These are phyloP conservation scores for Aureobasidium zeae DNA, from an alignment of 2,329 filamentous ascomycete genomes.

Conservation along the genomic window DNA sequence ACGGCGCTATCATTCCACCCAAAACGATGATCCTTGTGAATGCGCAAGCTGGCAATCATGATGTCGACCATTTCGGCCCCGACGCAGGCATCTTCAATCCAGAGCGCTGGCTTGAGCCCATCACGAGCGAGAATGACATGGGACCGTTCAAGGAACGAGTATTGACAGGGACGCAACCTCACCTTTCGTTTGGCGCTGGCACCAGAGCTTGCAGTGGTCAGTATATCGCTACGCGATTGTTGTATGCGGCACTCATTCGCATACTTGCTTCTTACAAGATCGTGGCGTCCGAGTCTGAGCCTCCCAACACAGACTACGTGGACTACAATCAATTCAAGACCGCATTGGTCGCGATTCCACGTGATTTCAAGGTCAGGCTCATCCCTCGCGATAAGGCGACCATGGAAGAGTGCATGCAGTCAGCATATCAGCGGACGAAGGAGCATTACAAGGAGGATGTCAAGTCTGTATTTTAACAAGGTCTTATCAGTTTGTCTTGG, in stretches of 20 bases:
- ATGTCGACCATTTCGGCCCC: slow-evolving; percentile 41
- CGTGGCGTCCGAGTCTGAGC: slow-evolving; percentile 39
- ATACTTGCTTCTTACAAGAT: slow-evolving; percentile 43
- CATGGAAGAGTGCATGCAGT: slow-evolving; percentile 34
- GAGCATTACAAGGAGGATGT: slow-evolving; percentile 21
- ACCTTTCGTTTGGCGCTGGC: slow-evolving; percentile 46
- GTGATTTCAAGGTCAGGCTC: slow-evolving; percentile 50
- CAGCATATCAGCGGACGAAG: slow-evolving; percentile 39
- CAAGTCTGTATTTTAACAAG: neutral
- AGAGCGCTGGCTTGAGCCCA: slow-evolving; percentile 38
- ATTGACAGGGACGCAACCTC: slow-evolving; percentile 28
- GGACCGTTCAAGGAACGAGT: slow-evolving; percentile 8
- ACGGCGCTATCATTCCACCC: slow-evolving; percentile 42
- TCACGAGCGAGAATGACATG: slow-evolving; percentile 20
- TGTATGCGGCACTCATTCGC: slow-evolving; percentile 43
- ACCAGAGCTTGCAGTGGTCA: slow-evolving; percentile 45
- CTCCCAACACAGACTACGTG: slow-evolving; percentile 53
- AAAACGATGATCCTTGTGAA: slow-evolving; percentile 49
- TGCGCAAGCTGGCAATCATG: slow-evolving; percentile 47
- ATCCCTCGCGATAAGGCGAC: slow-evolving; percentile 39
- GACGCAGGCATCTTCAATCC: slow-evolving; percentile 41
- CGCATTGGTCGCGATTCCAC: slow-evolving; percentile 50
- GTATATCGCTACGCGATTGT: slow-evolving; percentile 41
- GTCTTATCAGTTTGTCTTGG: neutral
- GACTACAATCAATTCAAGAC: slow-evolving; percentile 54